Evolutionary conservation across 768 basidiomycete species (phyloP).

Genomic region (Neoboletus magnificus): DNA sequence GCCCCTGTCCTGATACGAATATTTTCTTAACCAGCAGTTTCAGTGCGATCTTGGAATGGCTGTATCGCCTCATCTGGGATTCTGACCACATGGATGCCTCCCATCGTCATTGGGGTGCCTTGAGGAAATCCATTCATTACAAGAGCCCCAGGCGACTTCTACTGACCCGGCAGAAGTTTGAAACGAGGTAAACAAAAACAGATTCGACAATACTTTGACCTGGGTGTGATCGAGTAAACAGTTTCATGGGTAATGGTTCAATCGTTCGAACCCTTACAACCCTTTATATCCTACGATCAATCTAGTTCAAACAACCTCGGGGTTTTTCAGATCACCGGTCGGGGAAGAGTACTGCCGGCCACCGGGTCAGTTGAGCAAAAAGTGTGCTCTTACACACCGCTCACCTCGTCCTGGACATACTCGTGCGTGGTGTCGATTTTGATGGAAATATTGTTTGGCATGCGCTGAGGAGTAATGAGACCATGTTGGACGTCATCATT

Average conservation of each 20-base stretch:
- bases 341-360: not conserved
- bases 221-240: not conserved
- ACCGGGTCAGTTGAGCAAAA: not conserved
- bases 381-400: not conserved
- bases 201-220: not conserved
- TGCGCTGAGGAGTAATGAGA: constrained; percentile 4
- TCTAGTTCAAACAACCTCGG: constrained; percentile 4
- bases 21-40: too few relatives aligned
- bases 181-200: not conserved
- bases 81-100: not conserved
- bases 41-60: too few relatives aligned
- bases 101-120: too few relatives aligned
- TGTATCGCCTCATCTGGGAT: too few relatives aligned
- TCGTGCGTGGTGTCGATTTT: constrained; percentile 63
- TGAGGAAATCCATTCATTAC: too few relatives aligned
- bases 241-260: too few relatives aligned
- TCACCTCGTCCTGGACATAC: constrained; percentile 39
- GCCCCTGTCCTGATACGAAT: too few relatives aligned
- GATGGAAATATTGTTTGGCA: constrained; percentile 55
- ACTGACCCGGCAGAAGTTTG: not conserved
- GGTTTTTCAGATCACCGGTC: constrained; percentile 7
- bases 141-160: too few relatives aligned
- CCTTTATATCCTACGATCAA: not conserved
- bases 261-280: not conserved
- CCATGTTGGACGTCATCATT: not conserved